These are phyloP conservation scores for Picea sitchensis DNA, from an alignment of 75 land plant species.

Conservation along the genomic window DNA sequence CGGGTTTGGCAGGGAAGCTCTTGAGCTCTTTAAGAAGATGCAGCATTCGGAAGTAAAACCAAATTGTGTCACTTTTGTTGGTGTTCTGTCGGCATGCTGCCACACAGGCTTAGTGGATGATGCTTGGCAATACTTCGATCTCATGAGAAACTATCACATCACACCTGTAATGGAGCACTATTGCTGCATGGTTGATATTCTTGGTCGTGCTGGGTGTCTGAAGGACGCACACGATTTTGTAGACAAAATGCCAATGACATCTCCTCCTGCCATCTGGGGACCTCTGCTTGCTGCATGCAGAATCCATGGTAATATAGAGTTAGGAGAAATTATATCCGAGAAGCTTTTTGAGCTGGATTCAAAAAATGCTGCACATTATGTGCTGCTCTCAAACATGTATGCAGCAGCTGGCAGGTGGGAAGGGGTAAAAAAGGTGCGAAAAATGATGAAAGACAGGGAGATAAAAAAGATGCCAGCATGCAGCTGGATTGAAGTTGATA, in stretches of 20 bases:
- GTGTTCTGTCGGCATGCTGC: conserved; percentile 15
- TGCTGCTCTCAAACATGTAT: conserved; percentile 13
- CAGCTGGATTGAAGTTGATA: conserved; percentile 5
- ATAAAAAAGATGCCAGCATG: not conserved
- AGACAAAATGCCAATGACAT: conserved; percentile 5
- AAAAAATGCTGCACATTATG: conserved; percentile 9
- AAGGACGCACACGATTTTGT: conserved; percentile 1
- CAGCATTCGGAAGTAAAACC: not conserved
- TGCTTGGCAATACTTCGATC: not conserved
- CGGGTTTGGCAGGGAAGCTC: not conserved
- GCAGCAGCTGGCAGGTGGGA: conserved; percentile 15
- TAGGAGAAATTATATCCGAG: not conserved
- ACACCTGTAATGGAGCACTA: conserved; percentile 14
- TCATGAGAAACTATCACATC: conserved; percentile 7
- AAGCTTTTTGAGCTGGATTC: conserved; percentile 2
- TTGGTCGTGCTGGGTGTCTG: conserved; percentile 16
- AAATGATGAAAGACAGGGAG: not conserved
- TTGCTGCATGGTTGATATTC: conserved; percentile 20
- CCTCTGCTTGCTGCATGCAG: conserved; percentile 14
- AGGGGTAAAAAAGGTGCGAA: not conserved
- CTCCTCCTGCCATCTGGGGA: conserved; percentile 1
- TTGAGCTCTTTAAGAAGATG: conserved; percentile 12
- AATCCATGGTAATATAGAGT: conserved; percentile 4
- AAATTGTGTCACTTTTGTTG: conserved; percentile 10
- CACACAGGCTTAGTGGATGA: conserved; percentile 13